Evolutionary conservation across 148 eudicot species (phyloP), one percentile per base, ranked within the genome.

Genomic region (Persicaria tinctoria): DNA sequence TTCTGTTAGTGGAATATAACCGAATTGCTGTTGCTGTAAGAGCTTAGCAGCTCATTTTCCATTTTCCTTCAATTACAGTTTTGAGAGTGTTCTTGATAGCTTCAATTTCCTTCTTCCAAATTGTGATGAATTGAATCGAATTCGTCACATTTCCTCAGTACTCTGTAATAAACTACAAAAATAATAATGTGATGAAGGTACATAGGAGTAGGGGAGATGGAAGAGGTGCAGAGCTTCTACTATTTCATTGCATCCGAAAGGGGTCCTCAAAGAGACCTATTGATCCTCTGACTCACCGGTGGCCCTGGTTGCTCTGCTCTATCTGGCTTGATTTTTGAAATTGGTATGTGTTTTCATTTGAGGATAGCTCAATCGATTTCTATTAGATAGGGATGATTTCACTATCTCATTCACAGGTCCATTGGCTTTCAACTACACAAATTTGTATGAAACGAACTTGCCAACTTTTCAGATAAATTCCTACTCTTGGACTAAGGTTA

Each of bases 401-500:
- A 64, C 38, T 32, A 32, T 32, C 38, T 32, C 38, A 1, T 32
- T 27, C 14, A 50, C 14, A 70, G 73, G 73, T n/a, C 73, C 73
- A 70, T 23, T 70, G 10, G 11, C 51, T 45, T 70, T 70, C 51
- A 70, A 70, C 73, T 17, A 45, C 23, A 70, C 73, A 45, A 4
- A 70, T 45, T 1, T 27, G 11, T 13, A 16, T 0, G 20, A 69
- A 16, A 20, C 6, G 10, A 51, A 70, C 32, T 0, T 45, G 4
- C 73, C 73, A 6, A 70, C 23, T 14, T 70, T 70, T 6, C 51
- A 70, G 8, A 20, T 70, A 8, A 70, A 70, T 70, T 51, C 73
- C 51, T 70, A 46, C 51, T 70, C 73, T 70, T 70, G 73, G 73
- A 70, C 73, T 18, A 70, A 46, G 73, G 51, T 70, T 17, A n/a